A percentile compares a stretch with the other conserved stretches of the same genome.
Conservation (phyloP, 148 eudicot genomes). For the Vaccinium myrtillus region DNA sequence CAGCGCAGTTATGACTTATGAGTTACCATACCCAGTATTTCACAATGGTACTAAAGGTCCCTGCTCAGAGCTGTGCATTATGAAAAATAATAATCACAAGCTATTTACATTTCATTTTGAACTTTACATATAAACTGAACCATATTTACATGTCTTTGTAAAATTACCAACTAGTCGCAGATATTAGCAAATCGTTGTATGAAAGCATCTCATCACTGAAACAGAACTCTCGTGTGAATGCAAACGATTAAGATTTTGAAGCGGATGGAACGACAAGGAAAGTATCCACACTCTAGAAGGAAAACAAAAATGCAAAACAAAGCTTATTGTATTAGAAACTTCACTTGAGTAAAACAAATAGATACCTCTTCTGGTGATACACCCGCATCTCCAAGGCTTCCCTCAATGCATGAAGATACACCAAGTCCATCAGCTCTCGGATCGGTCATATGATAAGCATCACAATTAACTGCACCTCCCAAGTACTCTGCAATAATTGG, state of each 20-base stretch:
- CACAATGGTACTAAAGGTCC: neutral
- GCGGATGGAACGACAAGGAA: neutral
- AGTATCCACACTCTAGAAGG: neutral
- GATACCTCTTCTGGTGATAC: slow-evolving; percentile 93
- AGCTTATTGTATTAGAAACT: neutral
- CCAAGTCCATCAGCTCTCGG: slow-evolving; percentile 98
- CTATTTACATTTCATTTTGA: neutral
- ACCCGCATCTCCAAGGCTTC: slow-evolving; percentile 87
- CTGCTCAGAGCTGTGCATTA: neutral
- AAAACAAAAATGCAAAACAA: neutral
- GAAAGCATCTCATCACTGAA: neutral
- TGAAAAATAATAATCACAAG: neutral
- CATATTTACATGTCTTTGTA: neutral
- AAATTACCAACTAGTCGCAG: neutral
- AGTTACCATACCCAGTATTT: neutral
- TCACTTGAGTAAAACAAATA: neutral
- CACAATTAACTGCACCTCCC: slow-evolving; percentile 95
- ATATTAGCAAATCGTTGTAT: neutral
- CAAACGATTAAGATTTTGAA: neutral
- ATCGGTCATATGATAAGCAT: slow-evolving; percentile 98
- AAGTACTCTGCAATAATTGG: slow-evolving; percentile 89
- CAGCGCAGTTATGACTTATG: neutral
- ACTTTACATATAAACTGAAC: neutral
- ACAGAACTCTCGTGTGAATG: neutral
- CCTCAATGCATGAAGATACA: slow-evolving; percentile 83